A percentile compares a stretch with the other conserved stretches of the same genome.
These are phyloP conservation scores for Cyberlindnera lachancei DNA, from an alignment of 805 yeast species.

Conservation along the genomic window DNA sequence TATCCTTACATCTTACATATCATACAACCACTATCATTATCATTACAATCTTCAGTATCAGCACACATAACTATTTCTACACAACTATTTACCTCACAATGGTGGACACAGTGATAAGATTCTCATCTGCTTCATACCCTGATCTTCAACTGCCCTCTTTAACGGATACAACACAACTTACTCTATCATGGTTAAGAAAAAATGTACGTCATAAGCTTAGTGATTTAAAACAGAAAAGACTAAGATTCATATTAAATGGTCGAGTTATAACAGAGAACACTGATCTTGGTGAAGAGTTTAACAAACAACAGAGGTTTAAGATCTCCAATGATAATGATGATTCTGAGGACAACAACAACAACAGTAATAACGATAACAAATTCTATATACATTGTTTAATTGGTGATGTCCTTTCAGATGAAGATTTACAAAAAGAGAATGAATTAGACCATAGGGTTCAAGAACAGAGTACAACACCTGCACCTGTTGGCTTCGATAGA, in stretches of 20 bases:
- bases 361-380: constrained; percentile 20
- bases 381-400: constrained; percentile 75
- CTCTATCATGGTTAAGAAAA: constrained; percentile 33
- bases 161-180: constrained; percentile 25
- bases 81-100: no score
- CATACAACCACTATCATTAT: no score
- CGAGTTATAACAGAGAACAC: constrained; percentile 51
- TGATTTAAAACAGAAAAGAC: constrained; percentile 33
- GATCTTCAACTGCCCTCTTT: constrained; percentile 34
- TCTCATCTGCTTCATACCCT: constrained; percentile 34
- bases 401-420: constrained; percentile 52
- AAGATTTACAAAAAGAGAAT: constrained; percentile 53
- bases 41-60: no score
- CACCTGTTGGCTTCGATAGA: constrained; percentile 80
- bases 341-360: no score
- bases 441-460: constrained; percentile 48
- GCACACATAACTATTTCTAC: no score
- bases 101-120: constrained; percentile 36
- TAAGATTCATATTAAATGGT: constrained; percentile 65
- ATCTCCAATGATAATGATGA: constrained; percentile 1
- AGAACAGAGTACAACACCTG: constrained; percentile 48
- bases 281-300: constrained; percentile 44
- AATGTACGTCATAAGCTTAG: constrained; percentile 30
- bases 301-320: constrained; percentile 21
- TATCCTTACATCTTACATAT: no score